phyloP scores from a whole-genome alignment of 345 rosid species.

The Durio zibethinus region DNA sequence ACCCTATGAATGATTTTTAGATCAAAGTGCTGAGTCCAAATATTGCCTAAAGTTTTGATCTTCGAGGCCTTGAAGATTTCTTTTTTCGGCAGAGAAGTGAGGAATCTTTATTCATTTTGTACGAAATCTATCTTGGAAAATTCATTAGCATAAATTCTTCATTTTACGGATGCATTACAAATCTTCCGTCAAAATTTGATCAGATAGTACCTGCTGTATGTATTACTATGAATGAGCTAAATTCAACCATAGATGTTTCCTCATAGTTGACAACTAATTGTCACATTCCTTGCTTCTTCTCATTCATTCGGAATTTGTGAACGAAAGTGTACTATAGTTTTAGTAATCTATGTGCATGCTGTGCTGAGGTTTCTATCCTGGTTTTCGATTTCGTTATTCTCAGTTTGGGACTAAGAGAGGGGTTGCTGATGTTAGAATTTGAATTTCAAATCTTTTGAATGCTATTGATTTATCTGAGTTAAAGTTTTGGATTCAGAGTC shows the following conservation, averaged over 20 bases:
- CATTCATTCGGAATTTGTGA: neutral
- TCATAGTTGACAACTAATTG: neutral
- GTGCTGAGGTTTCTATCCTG: too few relatives aligned
- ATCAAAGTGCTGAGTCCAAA: constrained; percentile 18
- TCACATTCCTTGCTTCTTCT: neutral
- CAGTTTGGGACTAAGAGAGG: too few relatives aligned
- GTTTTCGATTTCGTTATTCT: neutral
- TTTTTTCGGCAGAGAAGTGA: constrained; percentile 21
- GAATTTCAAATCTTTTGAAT: too few relatives aligned
- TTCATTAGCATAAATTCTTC: neutral
- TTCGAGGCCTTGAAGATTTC: constrained; percentile 12
- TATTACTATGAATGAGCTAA: neutral
- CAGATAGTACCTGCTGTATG: neutral
- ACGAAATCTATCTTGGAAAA: neutral
- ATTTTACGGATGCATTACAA: neutral
- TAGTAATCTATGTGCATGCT: neutral
- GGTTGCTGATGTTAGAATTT: too few relatives aligned
- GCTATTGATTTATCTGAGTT: too few relatives aligned
- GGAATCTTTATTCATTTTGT: constrained; percentile 18
- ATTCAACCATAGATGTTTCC: neutral
- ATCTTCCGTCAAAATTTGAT: neutral
- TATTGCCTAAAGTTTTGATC: constrained; percentile 17
- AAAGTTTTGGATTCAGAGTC: too few relatives aligned
- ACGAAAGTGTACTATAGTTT: too few relatives aligned
- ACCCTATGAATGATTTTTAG: constrained; percentile 17